Evolutionary conservation across 768 basidiomycete species (phyloP).

Genomic region (Sarcomyxa edulis): DNA sequence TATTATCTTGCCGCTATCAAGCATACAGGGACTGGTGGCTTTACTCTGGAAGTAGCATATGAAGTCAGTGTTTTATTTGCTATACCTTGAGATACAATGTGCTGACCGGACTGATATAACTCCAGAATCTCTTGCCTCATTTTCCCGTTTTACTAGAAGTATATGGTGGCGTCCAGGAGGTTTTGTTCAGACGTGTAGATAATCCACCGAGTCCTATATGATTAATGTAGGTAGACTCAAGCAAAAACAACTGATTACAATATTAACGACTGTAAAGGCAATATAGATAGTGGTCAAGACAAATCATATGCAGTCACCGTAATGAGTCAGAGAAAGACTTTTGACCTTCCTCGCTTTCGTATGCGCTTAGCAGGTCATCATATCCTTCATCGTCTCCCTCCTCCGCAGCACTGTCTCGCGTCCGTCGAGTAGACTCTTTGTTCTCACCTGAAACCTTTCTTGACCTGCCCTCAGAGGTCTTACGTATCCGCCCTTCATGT

Average conservation of each 20-base stretch:
- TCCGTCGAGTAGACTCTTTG: slow-evolving; percentile 28
- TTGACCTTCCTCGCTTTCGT: slow-evolving; percentile 66
- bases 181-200: too few species aligned
- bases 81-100: neutral
- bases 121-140: slow-evolving; percentile 62
- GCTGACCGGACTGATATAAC: slow-evolving; percentile 3
- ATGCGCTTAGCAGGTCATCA: slow-evolving; percentile 73
- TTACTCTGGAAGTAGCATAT: slow-evolving; percentile 49
- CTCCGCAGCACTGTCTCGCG: slow-evolving; percentile 61
- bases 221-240: too few species aligned
- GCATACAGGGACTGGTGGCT: slow-evolving; percentile 18
- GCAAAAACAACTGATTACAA: too few species aligned
- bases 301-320: neutral
- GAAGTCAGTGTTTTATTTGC: slow-evolving; percentile 36
- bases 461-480: slow-evolving; percentile 35
- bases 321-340: too few species aligned
- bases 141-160: slow-evolving; percentile 56
- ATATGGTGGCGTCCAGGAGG: slow-evolving; percentile 55
- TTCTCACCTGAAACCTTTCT: slow-evolving; percentile 47
- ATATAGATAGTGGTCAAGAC: neutral
- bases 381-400: slow-evolving; percentile 79
- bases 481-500: slow-evolving; percentile 32
- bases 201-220: too few species aligned
- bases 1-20: slow-evolving; percentile 58
- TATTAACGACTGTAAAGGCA: too few species aligned